Conservation (phyloP, 2,329 filamentous ascomycete genomes). For the Cercospora brassicicola region DNA sequence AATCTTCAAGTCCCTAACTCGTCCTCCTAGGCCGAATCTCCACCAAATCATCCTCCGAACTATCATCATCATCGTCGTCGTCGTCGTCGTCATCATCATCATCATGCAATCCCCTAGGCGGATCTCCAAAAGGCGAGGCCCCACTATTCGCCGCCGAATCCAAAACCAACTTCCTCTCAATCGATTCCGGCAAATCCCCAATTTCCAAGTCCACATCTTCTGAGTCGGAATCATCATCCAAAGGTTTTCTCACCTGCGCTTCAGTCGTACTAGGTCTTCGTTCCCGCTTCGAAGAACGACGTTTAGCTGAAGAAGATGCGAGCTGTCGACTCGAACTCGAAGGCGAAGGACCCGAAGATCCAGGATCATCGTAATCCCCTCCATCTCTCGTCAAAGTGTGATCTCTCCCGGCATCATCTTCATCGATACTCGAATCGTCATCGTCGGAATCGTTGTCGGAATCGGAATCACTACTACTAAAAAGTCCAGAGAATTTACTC, state of each 20-base stretch:
- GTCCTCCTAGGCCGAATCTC: conserved; percentile 38
- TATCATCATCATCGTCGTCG: conserved; percentile 28
- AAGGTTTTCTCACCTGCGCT: conserved; percentile 36
- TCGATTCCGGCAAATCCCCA: conserved; percentile 5
- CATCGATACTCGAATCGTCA: conserved; percentile 32
- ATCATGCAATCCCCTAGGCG: conserved; percentile 8
- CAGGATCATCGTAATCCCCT: conserved; percentile 53
- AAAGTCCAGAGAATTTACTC: conserved; percentile 32
- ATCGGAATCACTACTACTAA: conserved; percentile 33
- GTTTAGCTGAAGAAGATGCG: not conserved
- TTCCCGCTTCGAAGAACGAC: conserved; percentile 18
- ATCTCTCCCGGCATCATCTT: conserved; percentile 37
- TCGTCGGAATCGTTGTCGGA: conserved; percentile 50
- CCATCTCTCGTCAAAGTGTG: conserved; percentile 39
- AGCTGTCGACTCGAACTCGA: not conserved
- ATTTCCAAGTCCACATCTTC: conserved; percentile 18
- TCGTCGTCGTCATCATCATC: conserved; percentile 28
- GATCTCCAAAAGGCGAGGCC: conserved; percentile 27
- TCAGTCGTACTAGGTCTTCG: conserved; percentile 38
- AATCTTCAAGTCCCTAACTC: conserved; percentile 27
- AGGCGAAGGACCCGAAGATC: not conserved
- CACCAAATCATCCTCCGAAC: conserved; percentile 35
- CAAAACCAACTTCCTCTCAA: conserved; percentile 21
- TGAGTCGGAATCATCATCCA: conserved; percentile 33
- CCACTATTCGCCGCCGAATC: conserved; percentile 10